These are phyloP conservation scores for Neurospora discreta DNA, from an alignment of 495 filamentous ascomycete genomes.

Conservation along the genomic window DNA sequence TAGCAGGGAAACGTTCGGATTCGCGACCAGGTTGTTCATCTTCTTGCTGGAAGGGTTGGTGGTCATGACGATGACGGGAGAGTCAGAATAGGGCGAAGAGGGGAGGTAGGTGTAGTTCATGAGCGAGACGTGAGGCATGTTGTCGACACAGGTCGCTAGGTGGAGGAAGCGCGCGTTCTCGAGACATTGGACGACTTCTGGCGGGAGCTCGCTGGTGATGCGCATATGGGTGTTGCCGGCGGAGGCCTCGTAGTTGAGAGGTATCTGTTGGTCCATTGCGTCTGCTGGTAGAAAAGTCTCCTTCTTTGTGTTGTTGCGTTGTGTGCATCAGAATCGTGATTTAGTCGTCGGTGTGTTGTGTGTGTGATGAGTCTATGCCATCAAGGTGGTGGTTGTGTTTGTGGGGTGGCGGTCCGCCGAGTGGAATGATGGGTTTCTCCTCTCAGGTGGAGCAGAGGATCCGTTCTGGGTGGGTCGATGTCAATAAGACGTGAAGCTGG, in stretches of 20 bases:
- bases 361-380: background rate
- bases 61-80: slow-evolving; percentile 83
- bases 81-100: slow-evolving; percentile 56
- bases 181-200: slow-evolving; percentile 78
- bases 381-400: background rate
- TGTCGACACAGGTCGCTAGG: slow-evolving; percentile 74
- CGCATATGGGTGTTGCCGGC: slow-evolving; percentile 60
- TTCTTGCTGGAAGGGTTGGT: slow-evolving; percentile 83
- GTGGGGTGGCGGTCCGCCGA: background rate
- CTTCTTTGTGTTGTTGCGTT: background rate
- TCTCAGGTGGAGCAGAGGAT: background rate
- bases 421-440: background rate
- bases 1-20: slow-evolving; percentile 86
- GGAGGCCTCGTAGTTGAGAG: slow-evolving; percentile 66
- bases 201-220: slow-evolving; percentile 56
- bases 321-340: background rate
- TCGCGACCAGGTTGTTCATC: slow-evolving; percentile 72
- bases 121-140: slow-evolving; percentile 84
- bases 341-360: background rate
- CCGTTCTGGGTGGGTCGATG: background rate
- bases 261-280: slow-evolving; percentile 39
- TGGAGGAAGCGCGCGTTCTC: slow-evolving; percentile 97
- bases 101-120: slow-evolving; percentile 99
- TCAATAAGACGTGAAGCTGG: background rate
- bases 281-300: background rate